Conservation (phyloP, 345 rosid genomes). For the Pistacia atlantica region DNA sequence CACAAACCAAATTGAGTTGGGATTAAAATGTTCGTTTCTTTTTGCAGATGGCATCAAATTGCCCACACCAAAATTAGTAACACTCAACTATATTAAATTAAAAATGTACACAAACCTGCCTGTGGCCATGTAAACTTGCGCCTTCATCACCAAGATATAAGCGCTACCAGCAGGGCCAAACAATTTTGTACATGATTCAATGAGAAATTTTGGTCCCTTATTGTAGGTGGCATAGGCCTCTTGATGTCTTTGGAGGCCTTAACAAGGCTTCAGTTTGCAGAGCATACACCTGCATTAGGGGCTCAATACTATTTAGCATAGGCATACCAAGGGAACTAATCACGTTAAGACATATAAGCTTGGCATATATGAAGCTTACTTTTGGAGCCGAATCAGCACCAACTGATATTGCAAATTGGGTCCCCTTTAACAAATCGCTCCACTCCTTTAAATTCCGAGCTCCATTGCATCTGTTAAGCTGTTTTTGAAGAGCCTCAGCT, state of each 20-base stretch:
- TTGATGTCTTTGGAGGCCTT: slow-evolving; percentile 57
- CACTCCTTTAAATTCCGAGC: slow-evolving; percentile 54
- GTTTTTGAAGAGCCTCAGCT: slow-evolving; percentile 45
- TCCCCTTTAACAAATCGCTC: slow-evolving; percentile 48
- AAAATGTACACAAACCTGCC: slow-evolving; percentile 61
- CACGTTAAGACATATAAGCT: not conserved
- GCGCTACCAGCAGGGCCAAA: slow-evolving; percentile 48
- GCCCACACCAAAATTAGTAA: too few relatives aligned
- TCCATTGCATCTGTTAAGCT: slow-evolving; percentile 39
- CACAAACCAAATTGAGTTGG: not conserved
- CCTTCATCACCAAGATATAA: slow-evolving; percentile 45
- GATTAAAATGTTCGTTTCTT: not conserved
- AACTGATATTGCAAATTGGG: slow-evolving; percentile 42
- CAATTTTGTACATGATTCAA: slow-evolving; percentile 43
- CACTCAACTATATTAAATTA: not conserved
- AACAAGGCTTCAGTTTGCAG: slow-evolving; percentile 64
- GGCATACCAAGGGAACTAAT: not conserved
- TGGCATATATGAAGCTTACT: slow-evolving; percentile 30
- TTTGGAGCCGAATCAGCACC: slow-evolving; percentile 69
- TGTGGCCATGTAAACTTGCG: slow-evolving; percentile 56
- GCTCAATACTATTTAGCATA: not conserved
- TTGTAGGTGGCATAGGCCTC: slow-evolving; percentile 53
- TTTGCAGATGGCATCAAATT: not conserved
- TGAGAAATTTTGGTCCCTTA: slow-evolving; percentile 43
- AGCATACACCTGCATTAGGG: slow-evolving; percentile 45